phyloP scores from a whole-genome alignment of 2,329 filamentous ascomycete genomes.

The Alternaria ethzedia region DNA sequence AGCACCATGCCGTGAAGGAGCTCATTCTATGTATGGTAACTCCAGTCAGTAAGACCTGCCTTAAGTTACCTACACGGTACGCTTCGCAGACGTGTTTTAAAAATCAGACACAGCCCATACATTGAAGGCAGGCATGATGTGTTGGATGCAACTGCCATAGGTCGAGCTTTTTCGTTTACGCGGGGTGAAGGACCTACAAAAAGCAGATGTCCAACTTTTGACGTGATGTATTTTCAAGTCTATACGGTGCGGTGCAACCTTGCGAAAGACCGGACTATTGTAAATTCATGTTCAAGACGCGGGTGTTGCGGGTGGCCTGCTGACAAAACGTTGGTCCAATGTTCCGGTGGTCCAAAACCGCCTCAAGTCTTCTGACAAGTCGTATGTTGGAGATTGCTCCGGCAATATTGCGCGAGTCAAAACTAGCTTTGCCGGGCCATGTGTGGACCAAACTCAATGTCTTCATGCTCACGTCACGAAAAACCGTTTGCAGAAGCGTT shows the following conservation, averaged over 20 bases:
- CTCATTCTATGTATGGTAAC: neutral
- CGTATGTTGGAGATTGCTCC: conserved; percentile 5
- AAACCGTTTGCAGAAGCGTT: conserved; percentile 13
- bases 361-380: neutral
- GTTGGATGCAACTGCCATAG: neutral
- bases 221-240: neutral
- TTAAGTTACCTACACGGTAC: neutral
- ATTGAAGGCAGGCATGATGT: neutral
- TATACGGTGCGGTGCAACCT: neutral
- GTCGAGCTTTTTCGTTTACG: neutral
- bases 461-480: conserved; percentile 17
- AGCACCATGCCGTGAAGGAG: neutral
- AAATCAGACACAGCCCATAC: neutral
- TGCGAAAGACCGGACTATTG: neutral
- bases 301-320: neutral
- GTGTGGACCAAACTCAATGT: conserved; percentile 9
- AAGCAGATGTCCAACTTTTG: neutral
- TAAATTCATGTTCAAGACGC: neutral
- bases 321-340: neutral
- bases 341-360: conserved; percentile 2
- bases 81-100: neutral
- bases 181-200: neutral
- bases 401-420: conserved; percentile 16
- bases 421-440: conserved; percentile 13
- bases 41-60: neutral